Conservation (phyloP, 495 filamentous ascomycete species). For the Alectoria sarmentosa region DNA sequence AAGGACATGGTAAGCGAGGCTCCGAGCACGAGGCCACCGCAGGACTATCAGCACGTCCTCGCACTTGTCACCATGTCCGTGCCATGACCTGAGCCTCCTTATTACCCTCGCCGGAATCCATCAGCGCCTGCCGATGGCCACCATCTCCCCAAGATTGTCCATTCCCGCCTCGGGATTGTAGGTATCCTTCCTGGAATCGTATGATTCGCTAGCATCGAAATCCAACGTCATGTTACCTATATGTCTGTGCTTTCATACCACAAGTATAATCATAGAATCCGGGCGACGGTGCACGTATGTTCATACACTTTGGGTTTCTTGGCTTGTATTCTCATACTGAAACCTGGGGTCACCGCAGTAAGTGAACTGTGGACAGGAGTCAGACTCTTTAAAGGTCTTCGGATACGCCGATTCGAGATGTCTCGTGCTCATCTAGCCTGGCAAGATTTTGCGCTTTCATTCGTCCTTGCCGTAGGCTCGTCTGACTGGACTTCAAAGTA, state of each 20-base stretch:
- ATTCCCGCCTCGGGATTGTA: neutral
- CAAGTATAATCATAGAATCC: too few species aligned
- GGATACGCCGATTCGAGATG: too few species aligned
- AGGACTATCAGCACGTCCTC: neutral
- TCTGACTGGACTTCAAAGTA: neutral
- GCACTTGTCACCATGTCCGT: neutral
- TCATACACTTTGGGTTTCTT: neutral
- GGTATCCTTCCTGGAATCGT: neutral
- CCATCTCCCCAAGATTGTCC: neutral
- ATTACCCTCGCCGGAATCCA: too few species aligned
- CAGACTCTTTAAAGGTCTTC: too few species aligned
- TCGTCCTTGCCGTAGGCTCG: neutral
- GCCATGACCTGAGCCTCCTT: neutral
- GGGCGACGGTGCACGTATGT: neutral
- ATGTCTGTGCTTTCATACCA: too few species aligned
- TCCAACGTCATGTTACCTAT: neutral
- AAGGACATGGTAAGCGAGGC: neutral
- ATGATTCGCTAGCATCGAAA: neutral
- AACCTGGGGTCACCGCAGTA: too few species aligned
- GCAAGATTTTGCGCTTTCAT: neutral
- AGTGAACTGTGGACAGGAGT: too few species aligned
- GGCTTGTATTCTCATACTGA: too few species aligned
- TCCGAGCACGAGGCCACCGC: neutral
- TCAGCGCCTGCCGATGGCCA: neutral
- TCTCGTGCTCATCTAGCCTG: too few species aligned